Base-by-base conservation (phyloP, 2,329 filamentous ascomycete species). In the Cladosporium sp. region DNA sequence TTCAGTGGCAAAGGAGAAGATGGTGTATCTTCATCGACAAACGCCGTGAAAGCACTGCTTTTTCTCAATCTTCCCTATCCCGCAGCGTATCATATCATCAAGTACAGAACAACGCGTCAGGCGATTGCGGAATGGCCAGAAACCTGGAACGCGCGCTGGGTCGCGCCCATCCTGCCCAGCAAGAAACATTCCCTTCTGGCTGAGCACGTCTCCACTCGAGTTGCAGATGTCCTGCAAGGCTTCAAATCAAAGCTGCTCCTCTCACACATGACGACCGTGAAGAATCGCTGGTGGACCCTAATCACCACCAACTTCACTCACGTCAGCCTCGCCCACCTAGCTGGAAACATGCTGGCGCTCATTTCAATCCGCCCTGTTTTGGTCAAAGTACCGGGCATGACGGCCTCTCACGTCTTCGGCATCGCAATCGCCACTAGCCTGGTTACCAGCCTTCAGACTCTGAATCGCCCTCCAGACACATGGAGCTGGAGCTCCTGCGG, bases 231-330 rank as follows among this genome's bases (percentile, higher is more conserved):
- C 19, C 54, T 56, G 2, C 42, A 30, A 17, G 19, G 15, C 42
- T 39, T 56, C 12, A 49, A 42, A 36, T 38, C 30, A 0, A 39
- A 17, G 30, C 42, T 56, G 30, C 30, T 49, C 15, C 54, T 56
- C 20, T 56, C 54, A 40, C 58, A 43, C 7, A n/a, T 51, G 11
- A 55, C 88, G 9, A 14, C 28, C 5, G 8, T n/a, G 14, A 19
- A 43, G 20, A 55, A 36, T 6, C 52, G 45, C 22, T 60, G 38
- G 20, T 63, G 55, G 52, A 63, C 59, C 11, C 40, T 60, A 20
- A 12, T 63, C 5, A 63, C 59, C 5, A 39, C 51, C n/a, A 55
- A 55, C 40, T 61, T 63, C 59, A 37, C 56, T 15, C 61, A 63
- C 57, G 9, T 58, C 17, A 36, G 60, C 15, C 7, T 36, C 8